Percentiles rank a stretch among this genome's conserved stretches.
phyloP scores from a whole-genome alignment of 1,284 basidiomycete species.

The Ustilago sp. region DNA sequence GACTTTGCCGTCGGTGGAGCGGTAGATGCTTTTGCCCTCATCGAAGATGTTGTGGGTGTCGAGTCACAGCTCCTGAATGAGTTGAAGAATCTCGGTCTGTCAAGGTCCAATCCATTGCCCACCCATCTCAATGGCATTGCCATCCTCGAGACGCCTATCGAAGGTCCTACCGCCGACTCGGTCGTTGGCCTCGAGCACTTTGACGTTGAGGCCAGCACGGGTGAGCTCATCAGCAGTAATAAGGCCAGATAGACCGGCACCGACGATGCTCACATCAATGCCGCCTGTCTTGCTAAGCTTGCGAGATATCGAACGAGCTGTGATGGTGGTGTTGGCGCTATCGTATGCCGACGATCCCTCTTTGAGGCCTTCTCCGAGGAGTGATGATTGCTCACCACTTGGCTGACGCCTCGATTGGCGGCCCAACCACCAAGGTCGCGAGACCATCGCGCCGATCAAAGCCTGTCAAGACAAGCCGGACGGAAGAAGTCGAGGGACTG shows the following conservation, averaged over 20 bases:
- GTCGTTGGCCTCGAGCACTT: conserved; percentile 72
- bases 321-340: conserved; percentile 14
- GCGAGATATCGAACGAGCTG: background rate
- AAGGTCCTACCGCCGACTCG: conserved; percentile 71
- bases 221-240: conserved; percentile 71
- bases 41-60: conserved; percentile 56
- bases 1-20: conserved; percentile 34
- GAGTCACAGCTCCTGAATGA: conserved; percentile 70
- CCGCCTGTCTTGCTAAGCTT: conserved; percentile 23
- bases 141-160: conserved; percentile 64
- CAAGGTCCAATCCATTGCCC: conserved; percentile 73
- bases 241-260: conserved; percentile 72
- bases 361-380: background rate
- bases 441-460: conserved; percentile 18
- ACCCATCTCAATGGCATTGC: conserved; percentile 71
- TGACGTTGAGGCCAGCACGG: conserved; percentile 69
- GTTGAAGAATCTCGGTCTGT: conserved; percentile 71
- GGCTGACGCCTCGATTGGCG: conserved; percentile 10
- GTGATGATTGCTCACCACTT: background rate
- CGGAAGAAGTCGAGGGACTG: background rate
- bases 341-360: conserved; percentile 8
- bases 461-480: conserved; percentile 3
- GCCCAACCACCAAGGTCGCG: conserved; percentile 27
- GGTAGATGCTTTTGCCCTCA: conserved; percentile 40
- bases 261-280: conserved; percentile 71